phyloP scores from a whole-genome alignment of 306 rosid genomes.

The Citrullus mucosospermus region DNA sequence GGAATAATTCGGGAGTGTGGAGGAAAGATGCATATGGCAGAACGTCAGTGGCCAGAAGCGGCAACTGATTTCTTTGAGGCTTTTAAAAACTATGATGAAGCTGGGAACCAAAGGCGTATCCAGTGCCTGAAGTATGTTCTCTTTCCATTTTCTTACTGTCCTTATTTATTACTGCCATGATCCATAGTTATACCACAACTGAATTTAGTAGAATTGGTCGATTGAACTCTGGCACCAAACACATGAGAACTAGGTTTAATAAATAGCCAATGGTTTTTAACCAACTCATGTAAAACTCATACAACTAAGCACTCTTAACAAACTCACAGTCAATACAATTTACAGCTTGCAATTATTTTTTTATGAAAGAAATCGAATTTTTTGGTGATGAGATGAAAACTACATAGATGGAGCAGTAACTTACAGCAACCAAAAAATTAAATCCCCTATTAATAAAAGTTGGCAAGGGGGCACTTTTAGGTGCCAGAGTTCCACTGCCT shows the following conservation, averaged over 20 bases:
- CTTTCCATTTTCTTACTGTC: not conserved
- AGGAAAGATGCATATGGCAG: slow-evolving; percentile 99
- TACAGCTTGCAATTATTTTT: not conserved
- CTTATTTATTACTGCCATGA: not conserved
- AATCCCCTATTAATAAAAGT: not conserved
- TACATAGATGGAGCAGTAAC: not conserved
- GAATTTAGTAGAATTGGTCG: not conserved
- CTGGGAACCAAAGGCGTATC: slow-evolving; percentile 96
- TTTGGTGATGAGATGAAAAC: not conserved
- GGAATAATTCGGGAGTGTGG: slow-evolving; percentile 98
- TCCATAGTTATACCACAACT: not conserved
- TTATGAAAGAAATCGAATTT: not conserved
- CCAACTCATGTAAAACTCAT: not conserved
- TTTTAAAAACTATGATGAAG: slow-evolving; percentile 89
- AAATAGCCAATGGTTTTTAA: not conserved
- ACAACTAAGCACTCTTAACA: not conserved
- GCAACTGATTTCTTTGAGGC: slow-evolving; percentile 98
- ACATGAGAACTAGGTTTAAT: not conserved
- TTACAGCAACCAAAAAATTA: not conserved
- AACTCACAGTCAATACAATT: not conserved
- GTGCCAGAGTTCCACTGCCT: not conserved
- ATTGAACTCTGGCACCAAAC: not conserved
- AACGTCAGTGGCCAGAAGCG: slow-evolving; percentile 98
- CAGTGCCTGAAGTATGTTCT: slow-evolving; percentile 79
- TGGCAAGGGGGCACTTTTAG: not conserved